phyloP scores from a whole-genome alignment of 495 filamentous ascomycete species.

The Echria macrotheca region DNA sequence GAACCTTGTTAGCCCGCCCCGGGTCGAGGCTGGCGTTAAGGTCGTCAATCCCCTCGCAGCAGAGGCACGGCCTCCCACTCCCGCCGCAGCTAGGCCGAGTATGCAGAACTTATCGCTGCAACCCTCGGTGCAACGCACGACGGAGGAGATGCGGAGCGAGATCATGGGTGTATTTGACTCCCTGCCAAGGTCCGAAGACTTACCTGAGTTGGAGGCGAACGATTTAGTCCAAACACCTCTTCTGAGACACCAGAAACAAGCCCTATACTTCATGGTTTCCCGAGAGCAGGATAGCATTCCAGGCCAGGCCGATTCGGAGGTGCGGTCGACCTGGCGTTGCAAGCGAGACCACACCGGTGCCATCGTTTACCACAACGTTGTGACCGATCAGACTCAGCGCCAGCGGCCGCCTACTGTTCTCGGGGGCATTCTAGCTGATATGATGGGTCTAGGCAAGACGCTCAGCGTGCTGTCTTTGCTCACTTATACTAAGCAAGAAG shows the following conservation, averaged over 20 bases:
- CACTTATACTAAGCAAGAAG: conserved; percentile 53
- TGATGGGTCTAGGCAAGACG: conserved; percentile 98
- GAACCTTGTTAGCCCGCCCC: conserved; percentile 56
- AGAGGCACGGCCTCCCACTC: conserved; percentile 37
- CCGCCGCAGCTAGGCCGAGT: not conserved
- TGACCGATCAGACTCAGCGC: conserved; percentile 63
- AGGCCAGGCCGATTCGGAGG: conserved; percentile 39
- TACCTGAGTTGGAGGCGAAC: conserved; percentile 69
- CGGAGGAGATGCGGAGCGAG: conserved; percentile 78
- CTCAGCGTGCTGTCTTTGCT: conserved; percentile 80
- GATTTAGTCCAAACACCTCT: conserved; percentile 59
- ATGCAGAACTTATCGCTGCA: conserved; percentile 6
- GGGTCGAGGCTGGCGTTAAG: conserved; percentile 58
- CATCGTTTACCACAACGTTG: conserved; percentile 68
- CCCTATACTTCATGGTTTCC: conserved; percentile 78
- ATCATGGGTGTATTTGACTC: conserved; percentile 85
- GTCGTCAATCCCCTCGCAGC: conserved; percentile 59
- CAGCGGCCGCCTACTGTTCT: conserved; percentile 63
- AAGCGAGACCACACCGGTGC: conserved; percentile 47
- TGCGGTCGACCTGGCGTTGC: conserved; percentile 71
- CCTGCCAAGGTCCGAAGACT: conserved; percentile 63
- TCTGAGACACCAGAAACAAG: conserved; percentile 86
- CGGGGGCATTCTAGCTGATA: conserved; percentile 91
- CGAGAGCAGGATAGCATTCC: conserved; percentile 55
- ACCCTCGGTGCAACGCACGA: conserved; percentile 47